Evolutionary conservation across 805 yeast genomes (phyloP).

Genomic region (Blastobotrys chiropterorum): DNA sequence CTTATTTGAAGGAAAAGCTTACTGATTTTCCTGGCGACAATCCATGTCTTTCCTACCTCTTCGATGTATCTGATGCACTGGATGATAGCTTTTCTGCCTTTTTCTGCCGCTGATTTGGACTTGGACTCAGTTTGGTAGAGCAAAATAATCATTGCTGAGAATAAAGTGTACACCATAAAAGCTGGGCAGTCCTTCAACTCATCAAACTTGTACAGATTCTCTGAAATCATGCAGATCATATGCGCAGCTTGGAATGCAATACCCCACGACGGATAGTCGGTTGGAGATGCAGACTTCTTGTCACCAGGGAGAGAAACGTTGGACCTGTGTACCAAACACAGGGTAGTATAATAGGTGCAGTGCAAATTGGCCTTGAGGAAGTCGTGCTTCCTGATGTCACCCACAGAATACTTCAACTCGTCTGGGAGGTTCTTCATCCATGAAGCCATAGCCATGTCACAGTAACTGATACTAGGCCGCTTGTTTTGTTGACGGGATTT

Average conservation of each 20-base stretch:
- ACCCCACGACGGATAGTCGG: constrained; percentile 63
- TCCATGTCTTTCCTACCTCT: constrained; percentile 45
- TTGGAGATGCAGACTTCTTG: constrained; percentile 5
- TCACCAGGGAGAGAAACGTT: constrained; percentile 40
- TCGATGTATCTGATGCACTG: constrained; percentile 33
- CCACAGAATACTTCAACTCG: constrained; percentile 54
- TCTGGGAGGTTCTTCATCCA: constrained; percentile 68
- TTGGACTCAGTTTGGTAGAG: constrained; percentile 55
- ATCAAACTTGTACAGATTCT: constrained; percentile 45
- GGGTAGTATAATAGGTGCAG: constrained; percentile 65
- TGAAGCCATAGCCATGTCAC: constrained; percentile 70
- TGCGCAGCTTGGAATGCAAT: constrained; percentile 78
- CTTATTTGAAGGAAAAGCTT: constrained; percentile 41
- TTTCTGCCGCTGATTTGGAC: constrained; percentile 31
- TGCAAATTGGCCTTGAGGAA: constrained; percentile 55
- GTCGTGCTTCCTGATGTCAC: constrained; percentile 47
- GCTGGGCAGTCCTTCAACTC: constrained; percentile 51
- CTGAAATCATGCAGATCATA: constrained; percentile 59
- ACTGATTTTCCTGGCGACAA: constrained; percentile 46
- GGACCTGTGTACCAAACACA: constrained; percentile 65
- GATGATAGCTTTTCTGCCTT: constrained; percentile 33
- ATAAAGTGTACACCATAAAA: constrained; percentile 51
- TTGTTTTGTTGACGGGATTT: constrained; percentile 36
- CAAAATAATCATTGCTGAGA: constrained; percentile 63
- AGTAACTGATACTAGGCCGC: constrained; percentile 49